Percentiles rank a stretch among this genome's conserved stretches.
These are phyloP conservation scores for Aaosphaeria pasadenensis DNA, from an alignment of 2,329 filamentous ascomycete genomes.

Conservation along the genomic window DNA sequence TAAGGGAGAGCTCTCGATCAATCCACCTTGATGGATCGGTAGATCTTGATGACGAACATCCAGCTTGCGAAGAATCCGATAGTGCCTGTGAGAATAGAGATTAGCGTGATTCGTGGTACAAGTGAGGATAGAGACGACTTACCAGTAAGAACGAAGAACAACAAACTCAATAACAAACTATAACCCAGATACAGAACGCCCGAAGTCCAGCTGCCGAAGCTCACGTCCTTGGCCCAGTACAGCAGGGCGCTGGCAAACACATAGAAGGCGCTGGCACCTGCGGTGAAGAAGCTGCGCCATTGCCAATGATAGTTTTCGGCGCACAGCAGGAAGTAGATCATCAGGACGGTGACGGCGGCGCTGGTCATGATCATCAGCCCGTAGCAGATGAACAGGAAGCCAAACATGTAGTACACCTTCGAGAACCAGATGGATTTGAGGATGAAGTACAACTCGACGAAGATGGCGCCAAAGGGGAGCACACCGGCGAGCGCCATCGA, in stretches of 20 bases:
- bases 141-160: constrained; percentile 95
- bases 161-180: constrained; percentile 79
- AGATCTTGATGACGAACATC: constrained; percentile 92
- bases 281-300: constrained; percentile 90
- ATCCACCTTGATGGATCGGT: constrained; percentile 97
- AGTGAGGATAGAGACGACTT: constrained; percentile 36
- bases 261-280: constrained; percentile 85
- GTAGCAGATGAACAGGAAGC: constrained; percentile 97
- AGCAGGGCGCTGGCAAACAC: constrained; percentile 89
- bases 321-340: constrained; percentile 95
- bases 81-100: constrained; percentile 58
- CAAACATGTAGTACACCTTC: constrained; percentile 99
- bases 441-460: constrained; percentile 98
- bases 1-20: constrained; percentile 39
- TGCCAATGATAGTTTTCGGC: constrained; percentile 99
- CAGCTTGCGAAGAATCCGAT: constrained; percentile 96
- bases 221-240: constrained; percentile 86
- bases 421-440: constrained; percentile 99
- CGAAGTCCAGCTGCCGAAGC: constrained; percentile 78
- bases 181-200: constrained; percentile 93
- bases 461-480: constrained; percentile 92
- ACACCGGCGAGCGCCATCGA: constrained; percentile 91
- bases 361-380: constrained; percentile 95
- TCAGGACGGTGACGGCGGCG: constrained; percentile 84
- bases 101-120: constrained; percentile 13